Conservation (phyloP, 257 asterid species). For the Scutellaria barbata region DNA sequence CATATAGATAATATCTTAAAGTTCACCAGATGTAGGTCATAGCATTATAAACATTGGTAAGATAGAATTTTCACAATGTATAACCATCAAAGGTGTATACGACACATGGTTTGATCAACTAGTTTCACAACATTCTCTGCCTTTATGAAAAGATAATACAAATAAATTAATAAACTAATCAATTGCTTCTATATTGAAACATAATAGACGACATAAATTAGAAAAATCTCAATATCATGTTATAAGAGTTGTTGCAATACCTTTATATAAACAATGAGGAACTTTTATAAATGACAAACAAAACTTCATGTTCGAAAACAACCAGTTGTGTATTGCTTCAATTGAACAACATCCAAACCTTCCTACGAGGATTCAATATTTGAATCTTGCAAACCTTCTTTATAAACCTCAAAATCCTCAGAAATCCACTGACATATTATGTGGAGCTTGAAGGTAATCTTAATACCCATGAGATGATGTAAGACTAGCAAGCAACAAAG, state of each 20-base stretch:
- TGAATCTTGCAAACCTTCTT: conserved; percentile 73
- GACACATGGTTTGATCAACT: too few relatives aligned
- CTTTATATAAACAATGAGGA: neutral
- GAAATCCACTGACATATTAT: conserved; percentile 75
- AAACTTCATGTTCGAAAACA: neutral
- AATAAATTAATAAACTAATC: too few relatives aligned
- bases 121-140: too few relatives aligned
- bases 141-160: too few relatives aligned
- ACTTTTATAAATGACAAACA: neutral
- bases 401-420: conserved; percentile 76
- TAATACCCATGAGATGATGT: conserved; percentile 78
- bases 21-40: too few relatives aligned
- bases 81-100: too few relatives aligned
- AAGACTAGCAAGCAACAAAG: conserved; percentile 10
- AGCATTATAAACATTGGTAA: too few relatives aligned
- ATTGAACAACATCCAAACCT: too few relatives aligned
- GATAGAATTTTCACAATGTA: too few relatives aligned
- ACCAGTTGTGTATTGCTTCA: neutral
- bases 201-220: neutral
- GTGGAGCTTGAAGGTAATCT: conserved; percentile 86
- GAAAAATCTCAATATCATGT: neutral
- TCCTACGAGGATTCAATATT: conserved; percentile 74
- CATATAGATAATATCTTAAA: too few relatives aligned
- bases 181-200: neutral
- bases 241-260: neutral